Conservation (phyloP, 768 basidiomycete genomes). For the Boletellus ananiceps region DNA sequence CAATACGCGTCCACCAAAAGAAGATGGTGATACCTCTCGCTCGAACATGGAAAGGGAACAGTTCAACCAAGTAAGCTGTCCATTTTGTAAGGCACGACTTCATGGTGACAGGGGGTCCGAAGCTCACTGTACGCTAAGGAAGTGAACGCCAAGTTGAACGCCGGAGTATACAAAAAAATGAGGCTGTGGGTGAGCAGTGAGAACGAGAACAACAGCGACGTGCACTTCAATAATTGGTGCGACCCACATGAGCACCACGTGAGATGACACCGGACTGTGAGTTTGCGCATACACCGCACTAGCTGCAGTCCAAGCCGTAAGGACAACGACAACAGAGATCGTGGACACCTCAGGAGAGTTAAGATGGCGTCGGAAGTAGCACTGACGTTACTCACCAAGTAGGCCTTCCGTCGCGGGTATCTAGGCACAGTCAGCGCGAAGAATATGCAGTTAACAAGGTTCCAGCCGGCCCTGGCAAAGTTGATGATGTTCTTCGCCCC, state of each 20-base stretch:
- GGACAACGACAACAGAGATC: slow-evolving; percentile 12
- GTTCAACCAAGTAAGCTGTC: slow-evolving; percentile 55
- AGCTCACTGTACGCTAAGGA: slow-evolving; percentile 7
- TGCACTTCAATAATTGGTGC: not conserved
- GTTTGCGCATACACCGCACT: slow-evolving; percentile 10
- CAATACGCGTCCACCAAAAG: slow-evolving; percentile 51
- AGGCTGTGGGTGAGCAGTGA: not conserved
- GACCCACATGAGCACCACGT: slow-evolving; percentile 10
- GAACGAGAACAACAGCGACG: not conserved
- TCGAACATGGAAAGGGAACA: slow-evolving; percentile 60
- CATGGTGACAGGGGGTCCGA: no score
- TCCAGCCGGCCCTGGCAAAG: slow-evolving; percentile 6
- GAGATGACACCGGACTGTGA: slow-evolving; percentile 3
- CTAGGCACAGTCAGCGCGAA: slow-evolving; percentile 1
- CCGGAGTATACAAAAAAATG: slow-evolving; percentile 3
- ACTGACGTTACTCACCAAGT: slow-evolving; percentile 1
- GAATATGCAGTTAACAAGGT: not conserved
- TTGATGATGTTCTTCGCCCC: slow-evolving; percentile 14
- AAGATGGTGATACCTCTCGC: slow-evolving; percentile 58
- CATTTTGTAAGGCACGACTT: not conserved
- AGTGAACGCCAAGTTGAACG: slow-evolving; percentile 6
- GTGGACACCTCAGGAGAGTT: slow-evolving; percentile 1
- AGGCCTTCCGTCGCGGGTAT: slow-evolving; percentile 10
- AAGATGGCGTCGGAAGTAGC: not conserved
- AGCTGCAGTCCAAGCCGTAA: slow-evolving; percentile 16